Conservation (phyloP, 176 grass and related monocot genomes). For the Elaeis guineensis region DNA sequence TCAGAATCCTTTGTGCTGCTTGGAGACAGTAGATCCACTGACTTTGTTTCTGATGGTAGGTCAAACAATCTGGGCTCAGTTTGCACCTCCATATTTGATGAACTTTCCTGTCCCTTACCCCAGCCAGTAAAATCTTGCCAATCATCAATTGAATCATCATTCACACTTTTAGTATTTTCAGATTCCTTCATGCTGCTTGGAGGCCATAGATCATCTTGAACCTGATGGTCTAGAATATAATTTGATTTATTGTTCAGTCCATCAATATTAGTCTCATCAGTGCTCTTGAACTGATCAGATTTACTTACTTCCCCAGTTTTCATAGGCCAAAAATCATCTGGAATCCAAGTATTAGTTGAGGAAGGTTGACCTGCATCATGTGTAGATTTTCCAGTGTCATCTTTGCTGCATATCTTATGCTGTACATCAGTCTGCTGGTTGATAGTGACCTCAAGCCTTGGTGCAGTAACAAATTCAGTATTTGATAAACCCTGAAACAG, state of each 20-base stretch:
- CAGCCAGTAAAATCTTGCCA: no score
- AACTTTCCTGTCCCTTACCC: no score
- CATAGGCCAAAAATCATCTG: conserved; percentile 31
- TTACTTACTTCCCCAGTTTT: conserved; percentile 14
- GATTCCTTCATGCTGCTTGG: no score
- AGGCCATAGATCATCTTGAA: no score
- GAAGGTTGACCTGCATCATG: conserved; percentile 28
- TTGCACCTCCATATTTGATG: no score
- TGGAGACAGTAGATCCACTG: neutral
- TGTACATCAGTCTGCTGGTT: conserved; percentile 19
- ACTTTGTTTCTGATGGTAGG: no score
- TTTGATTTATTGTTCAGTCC: conserved; percentile 1
- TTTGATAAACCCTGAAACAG: conserved; percentile 38
- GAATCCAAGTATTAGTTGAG: conserved; percentile 14
- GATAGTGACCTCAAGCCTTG: conserved; percentile 16
- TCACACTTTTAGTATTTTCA: no score
- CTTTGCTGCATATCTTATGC: conserved; percentile 30
- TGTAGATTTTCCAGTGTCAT: conserved; percentile 16
- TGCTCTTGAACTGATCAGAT: conserved; percentile 19
- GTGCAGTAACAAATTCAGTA: conserved; percentile 20
- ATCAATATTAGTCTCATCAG: conserved; percentile 26
- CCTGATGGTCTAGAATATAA: no score
- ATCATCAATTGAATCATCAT: no score
- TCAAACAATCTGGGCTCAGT: no score
- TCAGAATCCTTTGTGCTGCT: conserved; percentile 7